Evolutionary conservation across 1,284 basidiomycete genomes (phyloP).

Genomic region (Papiliotrema laurentii): DNA sequence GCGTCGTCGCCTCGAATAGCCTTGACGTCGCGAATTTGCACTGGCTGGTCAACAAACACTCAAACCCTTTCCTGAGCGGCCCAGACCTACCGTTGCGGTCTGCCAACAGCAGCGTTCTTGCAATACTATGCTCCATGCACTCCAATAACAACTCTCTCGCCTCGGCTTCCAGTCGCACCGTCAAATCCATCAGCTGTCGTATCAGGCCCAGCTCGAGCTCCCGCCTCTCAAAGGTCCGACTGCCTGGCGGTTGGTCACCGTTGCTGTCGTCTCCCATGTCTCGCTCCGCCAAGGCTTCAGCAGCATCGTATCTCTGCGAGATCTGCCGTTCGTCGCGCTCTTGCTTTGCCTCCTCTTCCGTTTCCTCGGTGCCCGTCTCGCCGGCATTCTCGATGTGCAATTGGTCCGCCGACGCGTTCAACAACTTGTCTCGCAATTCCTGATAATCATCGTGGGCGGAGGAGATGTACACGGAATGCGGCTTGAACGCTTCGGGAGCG

Average conservation of each 20-base stretch:
- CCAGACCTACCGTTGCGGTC: constrained; percentile 42
- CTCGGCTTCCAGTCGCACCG: constrained; percentile 36
- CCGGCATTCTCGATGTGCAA: background rate
- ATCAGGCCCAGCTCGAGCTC: constrained; percentile 27
- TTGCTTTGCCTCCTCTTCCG: background rate
- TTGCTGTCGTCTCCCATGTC: background rate
- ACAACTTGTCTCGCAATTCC: constrained; percentile 18
- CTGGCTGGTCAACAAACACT: constrained; percentile 12
- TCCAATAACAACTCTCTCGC: constrained; percentile 39
- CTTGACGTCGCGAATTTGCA: constrained; percentile 38
- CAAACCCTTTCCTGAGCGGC: background rate
- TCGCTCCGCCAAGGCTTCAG: background rate
- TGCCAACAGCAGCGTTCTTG: constrained; percentile 36
- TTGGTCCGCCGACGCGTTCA: background rate
- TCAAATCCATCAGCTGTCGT: constrained; percentile 28
- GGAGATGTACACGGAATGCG: constrained; percentile 41
- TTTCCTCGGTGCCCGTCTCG: background rate
- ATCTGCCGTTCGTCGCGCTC: constrained; percentile 1
- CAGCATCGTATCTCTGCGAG: background rate
- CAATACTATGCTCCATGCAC: constrained; percentile 36
- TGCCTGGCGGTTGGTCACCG: background rate
- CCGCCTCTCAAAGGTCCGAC: constrained; percentile 4
- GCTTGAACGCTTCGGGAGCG: constrained; percentile 34
- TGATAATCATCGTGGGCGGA: constrained; percentile 30
- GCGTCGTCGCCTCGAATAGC: constrained; percentile 25